phyloP scores from a whole-genome alignment of 306 rosid genomes.

The Macrotyloma uniflorum region DNA sequence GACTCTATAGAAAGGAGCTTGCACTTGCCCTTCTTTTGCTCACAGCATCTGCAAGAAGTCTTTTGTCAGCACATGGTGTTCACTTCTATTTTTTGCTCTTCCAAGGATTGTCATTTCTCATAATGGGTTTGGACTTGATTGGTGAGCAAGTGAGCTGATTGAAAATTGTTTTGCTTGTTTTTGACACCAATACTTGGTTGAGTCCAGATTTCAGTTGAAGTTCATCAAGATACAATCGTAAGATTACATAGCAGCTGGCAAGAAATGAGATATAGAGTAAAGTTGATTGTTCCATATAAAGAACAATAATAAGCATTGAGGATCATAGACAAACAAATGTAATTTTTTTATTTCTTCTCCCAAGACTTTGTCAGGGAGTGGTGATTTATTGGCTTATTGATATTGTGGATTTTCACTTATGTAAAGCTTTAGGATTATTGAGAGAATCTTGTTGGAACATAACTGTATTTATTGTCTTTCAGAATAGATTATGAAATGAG shows the following conservation, averaged over 20 bases:
- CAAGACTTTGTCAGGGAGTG: constrained; percentile 42
- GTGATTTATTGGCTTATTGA: constrained; percentile 34
- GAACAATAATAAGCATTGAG: constrained; percentile 36
- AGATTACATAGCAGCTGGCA: constrained; percentile 37
- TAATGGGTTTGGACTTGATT: constrained; percentile 89
- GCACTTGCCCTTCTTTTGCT: constrained; percentile 93
- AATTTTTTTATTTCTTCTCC: constrained; percentile 18
- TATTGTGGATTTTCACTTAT: constrained; percentile 40
- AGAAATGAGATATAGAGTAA: constrained; percentile 38
- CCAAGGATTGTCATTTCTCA: constrained; percentile 92
- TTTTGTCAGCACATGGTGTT: constrained; percentile 89
- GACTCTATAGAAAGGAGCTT: constrained; percentile 82
- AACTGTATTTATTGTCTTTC: constrained; percentile 39
- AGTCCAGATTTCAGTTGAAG: constrained; percentile 38
- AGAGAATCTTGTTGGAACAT: constrained; percentile 39
- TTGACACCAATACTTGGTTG: constrained; percentile 37
- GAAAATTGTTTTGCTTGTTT: constrained; percentile 31
- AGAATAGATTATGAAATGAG: constrained; percentile 36
- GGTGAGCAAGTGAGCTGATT: constrained; percentile 88
- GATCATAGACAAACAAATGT: constrained; percentile 39
- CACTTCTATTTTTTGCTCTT: constrained; percentile 96
- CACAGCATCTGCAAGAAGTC: constrained; percentile 91
- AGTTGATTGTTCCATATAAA: constrained; percentile 47
- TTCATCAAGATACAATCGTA: constrained; percentile 36
- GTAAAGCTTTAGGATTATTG: constrained; percentile 47